Percentiles rank a stretch among this genome's conserved stretches.
phyloP scores from a whole-genome alignment of 139 green algal species.

The Micractinium sp. region DNA sequence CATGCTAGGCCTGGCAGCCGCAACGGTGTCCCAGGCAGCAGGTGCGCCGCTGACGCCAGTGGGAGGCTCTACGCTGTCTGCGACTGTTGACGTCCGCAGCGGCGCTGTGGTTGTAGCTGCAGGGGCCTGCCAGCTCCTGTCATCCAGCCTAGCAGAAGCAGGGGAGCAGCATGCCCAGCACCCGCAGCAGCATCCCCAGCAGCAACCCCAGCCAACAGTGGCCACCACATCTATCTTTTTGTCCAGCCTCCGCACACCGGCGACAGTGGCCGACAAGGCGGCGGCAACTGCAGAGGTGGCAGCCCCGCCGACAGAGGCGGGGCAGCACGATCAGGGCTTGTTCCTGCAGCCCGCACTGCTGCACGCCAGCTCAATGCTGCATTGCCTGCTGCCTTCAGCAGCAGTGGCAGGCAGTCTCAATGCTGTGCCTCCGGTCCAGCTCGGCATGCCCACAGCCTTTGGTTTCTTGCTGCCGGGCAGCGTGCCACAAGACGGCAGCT shows the following conservation, averaged over 20 bases:
- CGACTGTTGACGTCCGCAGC: background rate
- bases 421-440: no score
- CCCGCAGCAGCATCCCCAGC: background rate
- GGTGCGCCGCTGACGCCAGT: background rate
- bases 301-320: background rate
- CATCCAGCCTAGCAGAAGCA: background rate
- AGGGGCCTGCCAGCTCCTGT: background rate
- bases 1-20: background rate
- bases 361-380: background rate
- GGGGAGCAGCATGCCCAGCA: background rate
- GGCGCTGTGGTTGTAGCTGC: background rate
- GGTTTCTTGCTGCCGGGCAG: background rate
- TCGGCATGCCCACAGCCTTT: background rate
- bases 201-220: background rate
- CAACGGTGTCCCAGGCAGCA: background rate
- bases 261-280: background rate
- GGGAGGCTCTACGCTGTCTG: background rate
- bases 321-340: background rate
- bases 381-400: background rate
- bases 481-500: background rate
- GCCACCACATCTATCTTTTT: no score
- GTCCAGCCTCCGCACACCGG: background rate
- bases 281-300: background rate
- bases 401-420: background rate
- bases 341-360: slow-evolving; percentile 10